Evolutionary conservation across 2,329 filamentous ascomycete genomes (phyloP), one percentile per base, ranked within the genome.

Genomic region (Penicillium paneum): DNA sequence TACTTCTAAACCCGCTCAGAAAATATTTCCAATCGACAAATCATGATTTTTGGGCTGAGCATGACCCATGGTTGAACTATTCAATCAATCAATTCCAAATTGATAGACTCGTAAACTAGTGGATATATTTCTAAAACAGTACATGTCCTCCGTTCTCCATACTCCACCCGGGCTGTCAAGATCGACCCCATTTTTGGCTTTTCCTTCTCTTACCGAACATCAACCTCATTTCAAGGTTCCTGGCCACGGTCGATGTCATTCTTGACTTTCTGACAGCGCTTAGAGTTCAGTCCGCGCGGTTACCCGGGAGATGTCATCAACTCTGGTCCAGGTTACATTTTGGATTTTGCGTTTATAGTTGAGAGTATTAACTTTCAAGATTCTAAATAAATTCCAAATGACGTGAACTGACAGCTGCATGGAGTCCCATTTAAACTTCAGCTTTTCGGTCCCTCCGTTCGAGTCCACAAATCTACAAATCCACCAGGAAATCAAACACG

Each of bases 41-140:
- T 8, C n/a, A 12, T 42, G 6, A 15, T 13, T 34, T 26, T 19
- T 15, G 19, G 46, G 13, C 15, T 17, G 24, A 35, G 8, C 1
- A 13, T 26, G 28, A 36, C 31, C 47, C 47, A 43, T 38, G 51
- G 44, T 38, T 49, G 26, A 19, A 8, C 45, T 47, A 39, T 11
- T 50, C 8, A 45, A 17, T 45, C 46, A 43, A 15, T 44, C 8
- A 45, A 24, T 17, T 24, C 3, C 49, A 40, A 51, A 36, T 52
- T 34, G 15, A 47, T 40, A 45, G 40, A 48, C 59, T 52, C 51
- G 46, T 49, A 60, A 62, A 58, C 54, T 55, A 60, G 56, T 50
- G 26, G 47, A 24, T 34, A 34, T 32, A 12, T 15, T 13, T 8
- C 12, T 34, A 43, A 24, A 24, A 24, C 21, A 24, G 21, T 24